Percentiles rank a stretch among this genome's conserved stretches.
These are phyloP conservation scores for Colletotrichum sp. DNA, from an alignment of 2,329 filamentous ascomycete species.

Conservation along the genomic window DNA sequence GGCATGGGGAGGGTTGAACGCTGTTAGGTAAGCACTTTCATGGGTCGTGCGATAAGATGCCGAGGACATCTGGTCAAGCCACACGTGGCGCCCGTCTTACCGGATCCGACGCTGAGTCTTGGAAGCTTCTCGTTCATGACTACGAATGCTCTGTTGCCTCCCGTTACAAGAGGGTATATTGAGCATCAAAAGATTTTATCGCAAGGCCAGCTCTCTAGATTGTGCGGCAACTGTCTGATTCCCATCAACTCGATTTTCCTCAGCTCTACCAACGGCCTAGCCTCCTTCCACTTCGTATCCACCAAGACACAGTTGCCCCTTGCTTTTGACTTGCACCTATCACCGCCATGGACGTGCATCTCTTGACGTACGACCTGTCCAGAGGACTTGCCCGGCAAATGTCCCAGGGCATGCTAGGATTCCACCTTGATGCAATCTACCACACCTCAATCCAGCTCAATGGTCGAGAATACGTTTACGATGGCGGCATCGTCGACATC, in stretches of 20 bases:
- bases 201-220: not conserved
- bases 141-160: slow-evolving; percentile 17
- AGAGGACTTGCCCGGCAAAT: slow-evolving; percentile 60
- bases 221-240: not conserved
- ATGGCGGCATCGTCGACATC: slow-evolving; percentile 84
- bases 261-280: not conserved
- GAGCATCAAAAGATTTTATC: not conserved
- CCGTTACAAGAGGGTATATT: not conserved
- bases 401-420: slow-evolving; percentile 57
- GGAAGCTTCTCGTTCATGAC: slow-evolving; percentile 16
- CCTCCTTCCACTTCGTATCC: too few relatives aligned
- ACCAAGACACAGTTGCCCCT: not conserved
- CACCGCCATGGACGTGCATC: slow-evolving; percentile 71
- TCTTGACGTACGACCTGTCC: slow-evolving; percentile 82
- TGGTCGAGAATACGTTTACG: slow-evolving; percentile 89
- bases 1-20: not conserved
- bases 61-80: not conserved
- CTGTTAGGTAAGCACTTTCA: not conserved
- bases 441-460: slow-evolving; percentile 90
- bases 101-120: slow-evolving; percentile 1
- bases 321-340: not conserved
- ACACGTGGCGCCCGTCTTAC: slow-evolving; percentile 1
- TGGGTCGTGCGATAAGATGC: not conserved
- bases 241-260: not conserved
- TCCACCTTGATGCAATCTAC: slow-evolving; percentile 87